Base-by-base conservation (phyloP, 176 grass and related monocot species). In the Lolium perenne region DNA sequence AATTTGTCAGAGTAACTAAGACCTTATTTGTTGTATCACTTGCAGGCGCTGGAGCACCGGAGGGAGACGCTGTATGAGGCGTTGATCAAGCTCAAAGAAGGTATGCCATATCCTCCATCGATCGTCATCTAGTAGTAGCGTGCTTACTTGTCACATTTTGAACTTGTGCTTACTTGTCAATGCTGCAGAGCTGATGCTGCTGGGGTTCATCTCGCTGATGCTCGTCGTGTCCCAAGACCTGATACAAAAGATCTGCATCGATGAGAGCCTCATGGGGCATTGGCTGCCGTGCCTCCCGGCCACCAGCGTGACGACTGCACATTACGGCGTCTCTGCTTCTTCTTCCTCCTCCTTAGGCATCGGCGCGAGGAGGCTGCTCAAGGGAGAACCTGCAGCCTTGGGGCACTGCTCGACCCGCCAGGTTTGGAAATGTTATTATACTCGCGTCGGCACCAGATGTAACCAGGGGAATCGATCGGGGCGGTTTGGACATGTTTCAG, bases 1-100 rank as follows among this genome's bases (percentile, higher is more conserved):
- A 56, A 18, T 20, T 56, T 18, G 54, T 16, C 5, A 56, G 1
- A 20, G 54, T 20, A 18, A 56, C 54, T 56, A 56, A 53, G 15
- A 17, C 15, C 53, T 15, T 55, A 17, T 4, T 55, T 55, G 14
- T 16, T 18, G 16, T 17, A 55, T 55, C 53, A 55, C 63, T 35
- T 17, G 80, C 80, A 89, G 79, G 13, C 55, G 4, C 87, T 91
- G 83, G 56, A 69, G 80, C 91, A 77, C 63, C 85, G 87, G 80
- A 81, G 89, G 77, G 84, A 87, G 84, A 84, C 94, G 7, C 86
- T 97, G 56, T 97, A 85, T 69, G 92, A 90, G 62, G 90, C 92
- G 60, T 23, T 97, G 40, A 86, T 92, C 50, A 97, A 97, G 82
- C 86, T 97, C 47, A 97, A 97, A 82, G 92, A 97, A 97, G 94